Evolutionary conservation across 192 early-diverging fungal species (phyloP), one percentile per base, ranked within the genome.

Genomic region (Coemansia reversa): DNA sequence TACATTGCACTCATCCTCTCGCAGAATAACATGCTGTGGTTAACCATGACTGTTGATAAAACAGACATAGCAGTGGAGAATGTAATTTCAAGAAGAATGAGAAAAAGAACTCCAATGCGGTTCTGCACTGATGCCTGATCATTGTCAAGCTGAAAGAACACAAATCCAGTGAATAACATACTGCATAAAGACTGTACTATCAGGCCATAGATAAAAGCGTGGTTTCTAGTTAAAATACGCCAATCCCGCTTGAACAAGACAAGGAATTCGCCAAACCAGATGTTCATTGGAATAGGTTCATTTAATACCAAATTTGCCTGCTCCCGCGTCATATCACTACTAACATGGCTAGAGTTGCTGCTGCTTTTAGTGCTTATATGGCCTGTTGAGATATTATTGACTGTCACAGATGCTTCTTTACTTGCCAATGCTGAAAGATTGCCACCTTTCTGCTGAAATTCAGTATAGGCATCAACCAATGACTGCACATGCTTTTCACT

Each of bases 121-220:
- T 82, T 82, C 63, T 82, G 80, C 42, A 82, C 65, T 0, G 74
- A 76, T 0, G 69, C 39, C 63, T 73, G 70, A 49, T 65, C 53
- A 18, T 52, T 69, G 47, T 64, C 64, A 2, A 82, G 27, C 47
- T 76, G 74, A 70, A 82, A 77, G 53, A 79, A 83, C 51, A 83
- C 79, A 51, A 87, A 83, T 2, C 83, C 84, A 11, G 83, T 53
- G 28, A 87, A 65, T 12, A 85, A 32, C 45, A 67, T 51, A 76
- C 57, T 22, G 77, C 28, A 72, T 90, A 87, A 19, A 25, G 50
- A 28, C 30, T 75, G 69, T 25, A 48, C 47, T 39, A 62, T 22
- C 58, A 74, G 23, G 0, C 72, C 72, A 6, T 27, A 54, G 5
- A 74, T 48, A 18, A 74, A 63, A 19, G 72, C 47, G n/a, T 19